Percentiles rank a stretch among this genome's conserved stretches.
phyloP scores from a whole-genome alignment of 345 rosid species.

The Passiflora organensis region DNA sequence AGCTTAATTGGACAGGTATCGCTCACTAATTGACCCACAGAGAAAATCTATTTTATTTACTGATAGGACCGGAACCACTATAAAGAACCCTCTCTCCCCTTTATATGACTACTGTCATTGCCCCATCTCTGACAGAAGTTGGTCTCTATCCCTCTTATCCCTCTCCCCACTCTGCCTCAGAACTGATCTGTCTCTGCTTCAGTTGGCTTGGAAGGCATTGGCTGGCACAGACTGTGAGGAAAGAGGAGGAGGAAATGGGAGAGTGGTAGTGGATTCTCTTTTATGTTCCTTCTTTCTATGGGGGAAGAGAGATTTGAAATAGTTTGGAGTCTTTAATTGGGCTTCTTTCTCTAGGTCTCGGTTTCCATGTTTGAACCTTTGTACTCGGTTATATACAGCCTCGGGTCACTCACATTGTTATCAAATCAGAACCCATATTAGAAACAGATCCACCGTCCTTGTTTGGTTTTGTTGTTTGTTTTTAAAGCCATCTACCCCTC shows the following conservation, averaged over 20 bases:
- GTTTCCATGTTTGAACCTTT: constrained; percentile 2
- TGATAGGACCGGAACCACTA: constrained; percentile 24
- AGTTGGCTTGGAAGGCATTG: constrained; percentile 18
- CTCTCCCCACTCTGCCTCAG: constrained; percentile 8
- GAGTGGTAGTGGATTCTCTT: background rate
- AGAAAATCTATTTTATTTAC: background rate
- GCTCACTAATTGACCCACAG: too few species aligned
- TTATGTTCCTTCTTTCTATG: background rate
- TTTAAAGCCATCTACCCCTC: background rate
- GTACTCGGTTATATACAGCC: constrained; percentile 1
- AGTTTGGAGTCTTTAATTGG: too few species aligned
- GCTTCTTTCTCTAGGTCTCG: too few species aligned
- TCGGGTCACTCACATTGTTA: constrained; percentile 14
- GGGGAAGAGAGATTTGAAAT: background rate
- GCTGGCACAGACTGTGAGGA: constrained; percentile 11
- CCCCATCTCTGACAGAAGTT: constrained; percentile 3
- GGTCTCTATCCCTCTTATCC: constrained; percentile 14
- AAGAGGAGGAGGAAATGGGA: too few species aligned
- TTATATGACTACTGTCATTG: constrained; percentile 4
- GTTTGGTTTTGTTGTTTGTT: constrained; percentile 8
- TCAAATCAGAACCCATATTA: constrained; percentile 5
- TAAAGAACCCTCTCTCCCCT: constrained; percentile 30
- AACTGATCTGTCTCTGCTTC: constrained; percentile 24
- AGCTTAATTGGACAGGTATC: background rate
- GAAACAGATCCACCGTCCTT: constrained; percentile 4